phyloP scores from a whole-genome alignment of 768 basidiomycete genomes.

The Agaricus blazei region DNA sequence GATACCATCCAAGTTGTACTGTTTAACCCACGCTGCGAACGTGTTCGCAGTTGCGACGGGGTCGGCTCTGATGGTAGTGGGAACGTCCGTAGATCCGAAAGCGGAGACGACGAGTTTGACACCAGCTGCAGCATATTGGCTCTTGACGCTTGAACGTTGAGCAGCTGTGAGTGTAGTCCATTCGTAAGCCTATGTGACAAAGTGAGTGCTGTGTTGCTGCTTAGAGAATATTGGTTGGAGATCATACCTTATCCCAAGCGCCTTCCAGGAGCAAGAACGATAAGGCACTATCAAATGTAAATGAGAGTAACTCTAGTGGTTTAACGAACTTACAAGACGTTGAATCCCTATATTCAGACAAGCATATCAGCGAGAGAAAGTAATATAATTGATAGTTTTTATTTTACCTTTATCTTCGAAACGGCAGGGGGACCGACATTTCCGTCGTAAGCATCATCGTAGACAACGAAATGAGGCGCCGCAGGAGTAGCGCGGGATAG shows the following conservation, averaged over 20 bases:
- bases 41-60: constrained; percentile 56
- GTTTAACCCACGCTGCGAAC: constrained; percentile 60
- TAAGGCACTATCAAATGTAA: constrained; percentile 26
- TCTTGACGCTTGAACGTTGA: constrained; percentile 43
- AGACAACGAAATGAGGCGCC: constrained; percentile 48
- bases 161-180: constrained; percentile 43
- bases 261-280: constrained; percentile 55
- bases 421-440: constrained; percentile 42
- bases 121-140: constrained; percentile 53
- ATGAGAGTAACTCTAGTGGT: not conserved
- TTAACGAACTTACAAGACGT: constrained; percentile 42
- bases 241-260: constrained; percentile 46
- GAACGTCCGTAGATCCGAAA: constrained; percentile 54
- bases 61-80: constrained; percentile 55
- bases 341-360: constrained; percentile 39
- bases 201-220: not conserved
- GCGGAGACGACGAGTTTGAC: constrained; percentile 57
- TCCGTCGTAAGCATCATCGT: constrained; percentile 39
- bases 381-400: not conserved
- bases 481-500: constrained; percentile 33
- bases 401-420: constrained; percentile 35
- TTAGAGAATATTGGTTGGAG: not conserved
- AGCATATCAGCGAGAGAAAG: not conserved
- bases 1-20: constrained; percentile 60
- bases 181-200: constrained; percentile 34